Conservation (phyloP, 805 yeast species). For the Zygotorulaspora sp. region DNA sequence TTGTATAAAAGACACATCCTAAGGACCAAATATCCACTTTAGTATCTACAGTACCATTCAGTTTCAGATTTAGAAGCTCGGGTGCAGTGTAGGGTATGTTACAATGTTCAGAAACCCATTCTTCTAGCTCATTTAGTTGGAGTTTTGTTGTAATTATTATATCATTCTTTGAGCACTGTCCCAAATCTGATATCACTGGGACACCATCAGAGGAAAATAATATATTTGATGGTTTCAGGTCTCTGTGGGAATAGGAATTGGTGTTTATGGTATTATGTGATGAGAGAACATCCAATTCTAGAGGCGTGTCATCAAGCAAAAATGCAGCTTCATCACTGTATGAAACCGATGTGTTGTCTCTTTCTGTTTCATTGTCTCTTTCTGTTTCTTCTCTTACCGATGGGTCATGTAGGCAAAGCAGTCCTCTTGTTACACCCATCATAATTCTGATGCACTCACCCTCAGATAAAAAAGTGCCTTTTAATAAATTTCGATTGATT, state of each 20-base stretch:
- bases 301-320: constrained; percentile 17
- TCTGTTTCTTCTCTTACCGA: constrained; percentile 16
- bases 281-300: constrained; percentile 17
- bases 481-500: constrained; percentile 60
- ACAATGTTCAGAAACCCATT: constrained; percentile 69
- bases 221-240: constrained; percentile 84
- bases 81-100: constrained; percentile 89
- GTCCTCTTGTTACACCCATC: constrained; percentile 67
- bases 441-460: constrained; percentile 57
- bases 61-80: constrained; percentile 72
- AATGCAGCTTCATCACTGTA: constrained; percentile 30
- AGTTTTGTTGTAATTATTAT: constrained; percentile 51
- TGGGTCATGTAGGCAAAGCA: constrained; percentile 63
- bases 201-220: constrained; percentile 70
- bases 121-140: constrained; percentile 73
- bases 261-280: constrained; percentile 9
- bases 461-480: constrained; percentile 52
- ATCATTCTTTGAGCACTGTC: constrained; percentile 68
- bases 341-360: constrained; percentile 18
- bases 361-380: constrained; percentile 8
- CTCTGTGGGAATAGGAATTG: constrained; percentile 66
- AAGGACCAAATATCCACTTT: constrained; percentile 86
- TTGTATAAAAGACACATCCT: constrained; percentile 76
- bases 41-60: constrained; percentile 53
- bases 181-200: constrained; percentile 81